A percentile compares a stretch with the other conserved stretches of the same genome.
phyloP scores from a whole-genome alignment of 495 filamentous ascomycete species.

The Penicillium parvum region DNA sequence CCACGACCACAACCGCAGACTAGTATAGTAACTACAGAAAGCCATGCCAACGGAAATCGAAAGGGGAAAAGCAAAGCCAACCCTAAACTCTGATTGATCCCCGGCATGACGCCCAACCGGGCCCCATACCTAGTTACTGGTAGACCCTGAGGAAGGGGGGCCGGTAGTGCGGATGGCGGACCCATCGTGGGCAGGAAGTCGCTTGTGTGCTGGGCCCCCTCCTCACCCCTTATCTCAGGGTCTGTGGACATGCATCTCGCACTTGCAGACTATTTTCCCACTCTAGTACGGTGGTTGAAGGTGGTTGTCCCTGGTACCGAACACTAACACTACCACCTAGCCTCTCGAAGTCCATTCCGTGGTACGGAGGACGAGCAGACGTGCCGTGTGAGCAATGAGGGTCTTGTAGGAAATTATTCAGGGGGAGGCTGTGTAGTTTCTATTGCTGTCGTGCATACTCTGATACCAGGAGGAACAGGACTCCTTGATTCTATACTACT shows the following conservation, averaged over 20 bases:
- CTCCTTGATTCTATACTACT: conserved; percentile 1
- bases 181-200: background rate
- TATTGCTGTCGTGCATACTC: conserved; percentile 6
- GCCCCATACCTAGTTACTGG: too few relatives aligned
- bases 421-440: conserved; percentile 29
- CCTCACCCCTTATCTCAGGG: conserved; percentile 10
- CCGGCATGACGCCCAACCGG: conserved; percentile 6
- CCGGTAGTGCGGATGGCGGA: background rate
- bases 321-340: too few relatives aligned
- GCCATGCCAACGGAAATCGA: conserved; percentile 4
- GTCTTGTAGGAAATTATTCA: conserved; percentile 15
- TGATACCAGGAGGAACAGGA: conserved; percentile 3
- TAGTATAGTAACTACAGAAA: conserved; percentile 1
- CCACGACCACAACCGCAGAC: background rate
- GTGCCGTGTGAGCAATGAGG: conserved; percentile 2
- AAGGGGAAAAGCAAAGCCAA: conserved; percentile 2
- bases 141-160: conserved; percentile 19
- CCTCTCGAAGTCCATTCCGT: conserved; percentile 18
- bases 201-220: background rate
- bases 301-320: conserved; percentile 3
- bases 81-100: conserved; percentile 14
- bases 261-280: too few relatives aligned
- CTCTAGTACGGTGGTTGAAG: background rate
- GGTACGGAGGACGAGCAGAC: too few relatives aligned
- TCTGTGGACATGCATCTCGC: conserved; percentile 14